Evolutionary conservation across 768 basidiomycete species (phyloP), one percentile per base, ranked within the genome.

Genomic region (Lenzites betulinus): DNA sequence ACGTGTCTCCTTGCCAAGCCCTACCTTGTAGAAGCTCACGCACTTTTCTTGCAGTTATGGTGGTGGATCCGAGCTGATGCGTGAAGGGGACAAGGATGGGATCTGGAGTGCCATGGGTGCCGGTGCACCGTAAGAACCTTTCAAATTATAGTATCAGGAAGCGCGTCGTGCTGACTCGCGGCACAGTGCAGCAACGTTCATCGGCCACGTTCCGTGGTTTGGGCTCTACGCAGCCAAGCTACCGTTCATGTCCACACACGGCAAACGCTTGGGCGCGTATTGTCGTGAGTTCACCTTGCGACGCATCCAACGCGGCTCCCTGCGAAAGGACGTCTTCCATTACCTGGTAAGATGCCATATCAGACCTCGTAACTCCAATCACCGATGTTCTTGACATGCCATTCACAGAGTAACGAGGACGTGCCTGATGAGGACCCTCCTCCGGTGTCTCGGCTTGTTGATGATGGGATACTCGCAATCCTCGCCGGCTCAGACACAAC

Each of bases 401-500:
- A 8, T 16, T 5, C 2, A 13, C 18, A 78, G 78, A 78, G 73
- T 56, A 77, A 79, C 60, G 79, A 80, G 60, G 76, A 73, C 51
- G 73, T 74, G 20, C 46, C 72, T 28, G 79, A 78, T 36, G 70
- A 70, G 35, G 63, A 59, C 3, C 68, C 73, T 50, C 78, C 76
- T 5, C 71, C 76, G 12, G 62, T 75, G n/a, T 64, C 66, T 7
- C 74, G 75, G 46, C 72, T 80, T 39, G 67, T 74, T 20, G 70
- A 73, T 18, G 80, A 80, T 25, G 80, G 77, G 30, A 70, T 73
- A 30, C 72, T 81, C 12, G 76, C 74, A 13, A 74, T 81, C 43
- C 70, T 78, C 6, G 80, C 80, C 0, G 81, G 81, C 36, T 76
- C 79, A 13, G 81, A 81, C 58, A 81, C 80, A 2, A 76, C 79